Base-by-base conservation (phyloP, 306 rosid genomes). In the Citrullus colocynthis region DNA sequence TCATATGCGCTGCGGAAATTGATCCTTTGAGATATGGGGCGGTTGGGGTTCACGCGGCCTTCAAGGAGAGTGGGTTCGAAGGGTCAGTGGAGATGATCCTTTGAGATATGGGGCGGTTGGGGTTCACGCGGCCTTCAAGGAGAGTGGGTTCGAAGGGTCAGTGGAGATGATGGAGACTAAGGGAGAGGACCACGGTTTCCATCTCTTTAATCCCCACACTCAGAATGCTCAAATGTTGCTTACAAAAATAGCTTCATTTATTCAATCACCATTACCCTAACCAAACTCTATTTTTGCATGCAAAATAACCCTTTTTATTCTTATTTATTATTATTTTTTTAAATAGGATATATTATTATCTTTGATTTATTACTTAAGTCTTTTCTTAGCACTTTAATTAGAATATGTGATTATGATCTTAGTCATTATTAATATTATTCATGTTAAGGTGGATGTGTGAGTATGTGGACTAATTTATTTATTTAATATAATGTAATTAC, bases 111-210 rank as follows among this genome's bases (percentile, higher is more conserved):
- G 63, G 54, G 86, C 79, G 6, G 20, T 60, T 70, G 48, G 37
- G 13, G 78, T 83, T 39, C 70, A 61, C 24, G 78, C 81, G 70
- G 76, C 75, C 0, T 13, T 86, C 78, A 60, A 9, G 69, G 61
- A 78, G 49, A 83, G 86, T 62, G 78, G 81, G 17, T 86, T 86
- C 85, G n/a, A 62, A 1, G 85, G 88, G 6, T 76, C 4, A 3
- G 74, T 76, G 6, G 82, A 79, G 79, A 52, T 82, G 2, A 83
- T 78, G 48, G 88, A 76, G 51, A 79, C 57, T 2, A 28, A 62
- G 8, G 82, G 80, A 1, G 82, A 85, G 42, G 82, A 24, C 1
- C 88, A 85, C 66, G 81, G 73, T 61, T 82, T 85, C 30, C 85
- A 85, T 41, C 48, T 85, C 75, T 74, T 56, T 10, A 39, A 79